Percentiles rank a stretch among this genome's conserved stretches.
Evolutionary conservation across 2,329 filamentous ascomycete species (phyloP).

Genomic region (Nemania sp.): DNA sequence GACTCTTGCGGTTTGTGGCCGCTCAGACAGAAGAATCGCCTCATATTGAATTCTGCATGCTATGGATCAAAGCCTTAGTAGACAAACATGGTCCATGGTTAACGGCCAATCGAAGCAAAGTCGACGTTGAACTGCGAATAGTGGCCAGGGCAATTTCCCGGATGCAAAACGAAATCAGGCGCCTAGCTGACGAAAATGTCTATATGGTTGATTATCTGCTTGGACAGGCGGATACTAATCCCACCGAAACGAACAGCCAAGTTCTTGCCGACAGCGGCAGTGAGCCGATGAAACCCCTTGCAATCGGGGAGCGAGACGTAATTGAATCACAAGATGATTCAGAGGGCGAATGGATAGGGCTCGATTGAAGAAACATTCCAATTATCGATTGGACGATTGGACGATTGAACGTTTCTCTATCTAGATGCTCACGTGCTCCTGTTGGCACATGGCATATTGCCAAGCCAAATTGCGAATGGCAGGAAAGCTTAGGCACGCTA

Average conservation of each 20-base stretch:
- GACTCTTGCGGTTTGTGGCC: conserved; percentile 84
- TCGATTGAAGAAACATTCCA: conserved; percentile 30
- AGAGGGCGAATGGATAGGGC: conserved; percentile 40
- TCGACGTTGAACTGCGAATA: conserved; percentile 82
- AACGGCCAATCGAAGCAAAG: conserved; percentile 75
- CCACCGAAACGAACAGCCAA: conserved; percentile 12
- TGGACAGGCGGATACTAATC: conserved; percentile 48
- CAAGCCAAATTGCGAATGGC: background rate
- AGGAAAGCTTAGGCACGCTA: background rate
- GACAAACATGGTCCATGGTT: conserved; percentile 84
- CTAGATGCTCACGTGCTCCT: background rate
- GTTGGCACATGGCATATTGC: background rate
- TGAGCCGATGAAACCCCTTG: conserved; percentile 31
- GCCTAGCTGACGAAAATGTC: conserved; percentile 82
- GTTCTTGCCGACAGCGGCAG: conserved; percentile 24
- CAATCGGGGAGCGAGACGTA: conserved; percentile 23
- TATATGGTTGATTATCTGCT: conserved; percentile 86
- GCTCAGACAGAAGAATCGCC: conserved; percentile 86
- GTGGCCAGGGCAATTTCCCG: conserved; percentile 78
- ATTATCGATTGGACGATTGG: too few relatives aligned
- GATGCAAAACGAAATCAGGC: conserved; percentile 81
- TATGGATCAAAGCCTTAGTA: conserved; percentile 86
- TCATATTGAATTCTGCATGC: conserved; percentile 90
- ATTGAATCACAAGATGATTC: conserved; percentile 30
- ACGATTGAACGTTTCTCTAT: too few relatives aligned